phyloP scores from a whole-genome alignment of 2,329 filamentous ascomycete species.

The Gaeumannomyces tritici region DNA sequence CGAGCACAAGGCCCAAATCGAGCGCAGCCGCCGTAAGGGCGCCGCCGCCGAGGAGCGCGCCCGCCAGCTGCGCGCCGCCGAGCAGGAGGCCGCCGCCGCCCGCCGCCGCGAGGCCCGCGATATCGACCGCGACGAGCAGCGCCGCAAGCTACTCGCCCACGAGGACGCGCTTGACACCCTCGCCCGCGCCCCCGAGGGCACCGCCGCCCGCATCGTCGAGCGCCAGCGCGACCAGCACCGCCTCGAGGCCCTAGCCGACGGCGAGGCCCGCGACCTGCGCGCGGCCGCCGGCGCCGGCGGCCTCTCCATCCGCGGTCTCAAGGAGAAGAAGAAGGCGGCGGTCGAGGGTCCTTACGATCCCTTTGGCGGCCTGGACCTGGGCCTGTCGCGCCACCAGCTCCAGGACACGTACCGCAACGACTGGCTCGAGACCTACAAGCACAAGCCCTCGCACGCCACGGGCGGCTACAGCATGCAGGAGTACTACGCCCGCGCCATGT shows the following conservation, averaged over 20 bases:
- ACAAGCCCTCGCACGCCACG: conserved; percentile 56
- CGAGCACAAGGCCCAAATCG: conserved; percentile 60
- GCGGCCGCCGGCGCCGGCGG: conserved; percentile 16
- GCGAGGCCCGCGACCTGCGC: conserved; percentile 18
- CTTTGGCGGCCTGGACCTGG: conserved; percentile 66
- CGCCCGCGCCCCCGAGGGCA: conserved; percentile 46
- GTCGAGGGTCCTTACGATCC: conserved; percentile 77
- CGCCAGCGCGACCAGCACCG: conserved; percentile 59
- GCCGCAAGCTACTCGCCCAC: conserved; percentile 51
- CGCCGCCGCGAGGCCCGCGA: conserved; percentile 52
- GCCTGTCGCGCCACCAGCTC: conserved; percentile 60
- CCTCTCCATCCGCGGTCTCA: conserved; percentile 71
- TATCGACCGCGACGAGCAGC: conserved; percentile 63
- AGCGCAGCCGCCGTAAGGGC: conserved; percentile 43
- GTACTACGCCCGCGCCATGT: conserved; percentile 71
- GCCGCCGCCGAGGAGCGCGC: conserved; percentile 44
- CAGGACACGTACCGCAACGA: conserved; percentile 64
- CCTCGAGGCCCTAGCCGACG: conserved; percentile 18
- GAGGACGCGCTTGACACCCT: conserved; percentile 64
- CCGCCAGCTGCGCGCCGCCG: conserved; percentile 47
- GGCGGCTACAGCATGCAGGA: conserved; percentile 79
- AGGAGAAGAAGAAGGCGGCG: conserved; percentile 46
- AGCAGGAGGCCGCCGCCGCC: conserved; percentile 56
- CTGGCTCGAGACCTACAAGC: conserved; percentile 58
- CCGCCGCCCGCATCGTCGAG: conserved; percentile 53